phyloP scores from a whole-genome alignment of 352 stramenopile genomes.

The Globisporangium irregulare region DNA sequence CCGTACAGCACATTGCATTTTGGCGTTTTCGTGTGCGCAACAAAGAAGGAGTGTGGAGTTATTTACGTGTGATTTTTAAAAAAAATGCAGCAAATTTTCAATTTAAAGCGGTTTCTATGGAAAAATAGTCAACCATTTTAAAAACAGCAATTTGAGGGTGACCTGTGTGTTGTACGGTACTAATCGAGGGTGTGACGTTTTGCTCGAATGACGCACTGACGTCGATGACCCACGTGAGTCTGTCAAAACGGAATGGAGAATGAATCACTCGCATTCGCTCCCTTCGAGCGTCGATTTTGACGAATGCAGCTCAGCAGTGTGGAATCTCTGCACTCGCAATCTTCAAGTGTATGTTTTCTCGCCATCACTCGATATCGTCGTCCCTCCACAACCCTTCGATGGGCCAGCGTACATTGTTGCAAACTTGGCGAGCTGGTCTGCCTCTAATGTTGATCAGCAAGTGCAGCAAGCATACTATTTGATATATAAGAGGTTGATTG shows the following conservation, averaged over 20 bases:
- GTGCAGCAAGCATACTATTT: too few species aligned
- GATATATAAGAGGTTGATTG: not conserved
- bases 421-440: not conserved
- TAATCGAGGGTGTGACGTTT: too few species aligned
- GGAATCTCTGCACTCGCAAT: not conserved
- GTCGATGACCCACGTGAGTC: not conserved
- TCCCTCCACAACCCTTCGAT: not conserved
- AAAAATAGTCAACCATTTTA: too few species aligned
- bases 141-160: too few species aligned
- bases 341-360: conserved; percentile 2
- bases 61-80: too few species aligned
- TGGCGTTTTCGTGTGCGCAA: too few species aligned
- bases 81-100: too few species aligned
- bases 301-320: not conserved
- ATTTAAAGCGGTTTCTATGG: too few species aligned
- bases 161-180: too few species aligned
- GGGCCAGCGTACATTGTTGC: not conserved
- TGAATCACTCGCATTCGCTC: not conserved
- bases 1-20: too few species aligned
- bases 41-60: too few species aligned
- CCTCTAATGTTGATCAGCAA: not conserved
- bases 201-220: not conserved
- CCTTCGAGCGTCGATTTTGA: not conserved
- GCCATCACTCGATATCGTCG: not conserved
- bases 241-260: too few species aligned